Evolutionary conservation across 768 basidiomycete species (phyloP), one percentile per base, ranked within the genome.

Genomic region (Naganishia onofrii): DNA sequence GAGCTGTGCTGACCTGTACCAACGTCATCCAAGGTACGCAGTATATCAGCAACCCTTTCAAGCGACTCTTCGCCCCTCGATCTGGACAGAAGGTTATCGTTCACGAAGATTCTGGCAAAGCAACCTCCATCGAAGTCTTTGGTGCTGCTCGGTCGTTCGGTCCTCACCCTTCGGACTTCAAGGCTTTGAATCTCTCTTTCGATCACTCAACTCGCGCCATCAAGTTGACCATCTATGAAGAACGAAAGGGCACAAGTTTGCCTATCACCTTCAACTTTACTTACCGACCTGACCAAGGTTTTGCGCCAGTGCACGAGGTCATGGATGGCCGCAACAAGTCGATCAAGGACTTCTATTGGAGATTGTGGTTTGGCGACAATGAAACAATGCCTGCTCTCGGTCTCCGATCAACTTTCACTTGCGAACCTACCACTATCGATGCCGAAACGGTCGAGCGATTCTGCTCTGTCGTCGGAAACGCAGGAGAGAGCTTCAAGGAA

Each of bases 271-370:
- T 99, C 75, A 85, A 88, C 73, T 98, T 93, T 85, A 80, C 84
- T 70, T 98, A 97, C 82, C 87, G 89, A 75, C 93, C 94, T 7
- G 87, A 90, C 8, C 88, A 88, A 82, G 92, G 92, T 51, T 96
- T 85, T 72, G 89, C 90, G 1, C 93, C 96, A 28, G 93, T 99
- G 74, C 94, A 95, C 77, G 96, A 98, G 80, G 82, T 95, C 69
- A 86, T 88, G 5, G 84, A 86, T 10, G 90, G 86, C 71, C 88
- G 94, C 74, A 98, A 95, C 83, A 84, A 84, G 67, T 87, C 90
- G 71, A 94, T 98, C 84, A 98, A 96, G 83, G 87, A 90, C 75
- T 98, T 98, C 80, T 99, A 99, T 84, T 99, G 96, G 96, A 89
- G 89, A 79, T 83, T 98, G 38, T 98, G 96, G 96, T 95, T 93